Conservation (phyloP, 768 basidiomycete genomes). For the Amanita phalloides region DNA sequence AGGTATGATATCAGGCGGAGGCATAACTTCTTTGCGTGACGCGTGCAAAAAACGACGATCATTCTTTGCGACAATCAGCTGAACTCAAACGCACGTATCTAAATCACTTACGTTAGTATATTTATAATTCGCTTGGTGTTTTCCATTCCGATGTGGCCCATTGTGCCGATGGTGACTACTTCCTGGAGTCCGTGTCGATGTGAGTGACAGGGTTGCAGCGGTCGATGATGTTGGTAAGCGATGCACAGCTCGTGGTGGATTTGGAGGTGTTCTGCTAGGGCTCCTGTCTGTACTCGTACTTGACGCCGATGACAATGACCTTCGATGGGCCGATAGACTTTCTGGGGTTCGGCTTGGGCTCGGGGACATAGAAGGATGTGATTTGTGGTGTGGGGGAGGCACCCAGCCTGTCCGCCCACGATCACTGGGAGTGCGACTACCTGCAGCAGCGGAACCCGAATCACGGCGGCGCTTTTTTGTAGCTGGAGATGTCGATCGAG, state of each 20-base stretch:
- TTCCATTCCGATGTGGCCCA: conserved; percentile 23
- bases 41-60: conserved; percentile 4
- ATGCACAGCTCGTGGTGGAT: conserved; percentile 46
- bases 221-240: conserved; percentile 37
- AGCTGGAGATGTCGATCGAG: conserved; percentile 48
- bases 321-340: conserved; percentile 24
- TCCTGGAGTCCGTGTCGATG: conserved; percentile 17
- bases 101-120: conserved; percentile 17
- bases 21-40: conserved; percentile 19
- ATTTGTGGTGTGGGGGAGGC: conserved; percentile 13
- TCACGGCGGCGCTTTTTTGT: conserved; percentile 44
- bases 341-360: conserved; percentile 29
- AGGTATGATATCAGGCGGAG: conserved; percentile 9
- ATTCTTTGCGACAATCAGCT: not conserved
- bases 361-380: conserved; percentile 27
- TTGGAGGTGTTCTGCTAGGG: conserved; percentile 42
- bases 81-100: not conserved
- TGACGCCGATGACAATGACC: conserved; percentile 45
- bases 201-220: conserved; percentile 27
- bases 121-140: conserved; percentile 24
- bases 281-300: conserved; percentile 49
- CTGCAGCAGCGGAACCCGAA: conserved; percentile 33
- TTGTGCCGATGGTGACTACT: conserved; percentile 11
- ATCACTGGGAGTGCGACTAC: conserved; percentile 40
- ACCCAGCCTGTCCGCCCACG: conserved; percentile 27